Conservation (phyloP, 2,329 filamentous ascomycete species). For the Pseudocercospora cruenta region DNA sequence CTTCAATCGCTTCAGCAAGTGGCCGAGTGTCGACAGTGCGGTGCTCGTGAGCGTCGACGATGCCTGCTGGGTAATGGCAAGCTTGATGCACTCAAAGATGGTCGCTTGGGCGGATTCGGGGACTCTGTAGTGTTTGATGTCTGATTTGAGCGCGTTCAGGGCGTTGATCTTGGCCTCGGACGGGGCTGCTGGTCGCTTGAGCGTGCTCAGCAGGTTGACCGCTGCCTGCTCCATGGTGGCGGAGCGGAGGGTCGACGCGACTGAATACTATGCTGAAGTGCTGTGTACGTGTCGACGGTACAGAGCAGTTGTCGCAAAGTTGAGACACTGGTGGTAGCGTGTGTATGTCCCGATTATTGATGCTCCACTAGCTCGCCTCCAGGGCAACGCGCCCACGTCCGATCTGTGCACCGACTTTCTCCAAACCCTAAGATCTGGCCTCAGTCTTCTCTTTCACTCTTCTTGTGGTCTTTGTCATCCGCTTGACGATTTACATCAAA, state of each 20-base stretch:
- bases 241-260: background rate
- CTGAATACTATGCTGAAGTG: background rate
- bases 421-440: background rate
- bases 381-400: background rate
- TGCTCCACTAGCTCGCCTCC: background rate
- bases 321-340: background rate
- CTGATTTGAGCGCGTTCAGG: constrained; percentile 77
- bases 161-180: constrained; percentile 72
- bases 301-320: background rate
- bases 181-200: constrained; percentile 66
- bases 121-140: constrained; percentile 91
- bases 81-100: constrained; percentile 80
- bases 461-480: background rate
- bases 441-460: background rate
- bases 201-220: constrained; percentile 55
- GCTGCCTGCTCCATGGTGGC: constrained; percentile 61
- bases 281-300: background rate
- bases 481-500: background rate
- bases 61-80: constrained; percentile 75
- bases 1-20: constrained; percentile 81
- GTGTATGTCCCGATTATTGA: constrained; percentile 4
- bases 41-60: constrained; percentile 73
- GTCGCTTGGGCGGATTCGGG: constrained; percentile 71
- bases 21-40: constrained; percentile 84
- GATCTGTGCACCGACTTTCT: background rate